Evolutionary conservation across 441 rosid genomes (phyloP).

Genomic region (Gossypium gossypioides): DNA sequence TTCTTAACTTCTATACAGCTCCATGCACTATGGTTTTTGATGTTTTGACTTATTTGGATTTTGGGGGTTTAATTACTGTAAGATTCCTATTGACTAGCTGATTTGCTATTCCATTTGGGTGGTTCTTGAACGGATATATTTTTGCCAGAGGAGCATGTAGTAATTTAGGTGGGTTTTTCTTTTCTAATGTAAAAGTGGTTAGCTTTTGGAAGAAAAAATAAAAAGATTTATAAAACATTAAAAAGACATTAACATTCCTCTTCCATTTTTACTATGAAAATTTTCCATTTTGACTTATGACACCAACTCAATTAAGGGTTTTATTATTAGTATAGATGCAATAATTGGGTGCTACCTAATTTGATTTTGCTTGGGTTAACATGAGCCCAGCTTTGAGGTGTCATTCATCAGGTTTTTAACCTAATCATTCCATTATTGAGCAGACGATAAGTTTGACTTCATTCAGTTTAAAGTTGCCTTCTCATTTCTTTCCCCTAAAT

Average conservation of each 20-base stretch:
- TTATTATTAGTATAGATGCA: neutral
- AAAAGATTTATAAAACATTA: neutral
- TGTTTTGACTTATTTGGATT: neutral
- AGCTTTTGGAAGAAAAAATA: neutral
- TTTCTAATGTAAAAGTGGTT: neutral
- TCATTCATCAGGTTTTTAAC: neutral
- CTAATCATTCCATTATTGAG: neutral
- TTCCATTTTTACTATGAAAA: neutral
- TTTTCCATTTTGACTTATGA: neutral
- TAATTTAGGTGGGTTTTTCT: neutral
- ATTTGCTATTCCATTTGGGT: neutral
- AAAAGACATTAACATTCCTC: neutral
- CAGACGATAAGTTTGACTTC: neutral
- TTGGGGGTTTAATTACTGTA: neutral
- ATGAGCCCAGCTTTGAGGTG: neutral
- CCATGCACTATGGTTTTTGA: neutral
- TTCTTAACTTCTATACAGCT: neutral
- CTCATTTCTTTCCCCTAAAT: neutral
- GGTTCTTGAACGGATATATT: neutral
- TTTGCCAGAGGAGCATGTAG: neutral
- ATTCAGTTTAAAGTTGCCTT: neutral
- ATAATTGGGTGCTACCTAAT: neutral
- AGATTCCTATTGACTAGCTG: neutral
- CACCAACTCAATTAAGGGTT: constrained; percentile 18
- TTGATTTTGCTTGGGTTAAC: neutral